These are phyloP conservation scores for Pleurotus platypus DNA, from an alignment of 768 basidiomycete species.

Conservation along the genomic window DNA sequence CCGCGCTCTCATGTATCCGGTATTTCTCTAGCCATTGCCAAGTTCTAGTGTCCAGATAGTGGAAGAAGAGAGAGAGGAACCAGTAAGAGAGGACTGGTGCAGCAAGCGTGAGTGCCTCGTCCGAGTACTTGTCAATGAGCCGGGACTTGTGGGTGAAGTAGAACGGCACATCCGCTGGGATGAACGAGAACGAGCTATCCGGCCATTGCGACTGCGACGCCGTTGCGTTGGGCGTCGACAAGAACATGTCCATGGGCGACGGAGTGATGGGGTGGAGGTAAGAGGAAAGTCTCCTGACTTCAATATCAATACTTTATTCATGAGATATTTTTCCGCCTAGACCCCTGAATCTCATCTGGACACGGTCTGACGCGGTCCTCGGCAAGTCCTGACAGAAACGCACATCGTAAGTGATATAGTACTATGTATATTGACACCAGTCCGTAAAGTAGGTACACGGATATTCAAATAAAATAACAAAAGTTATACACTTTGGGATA, in stretches of 20 bases:
- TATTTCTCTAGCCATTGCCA: constrained; percentile 80
- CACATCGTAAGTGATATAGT: background rate
- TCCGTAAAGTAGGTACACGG: constrained; percentile 5
- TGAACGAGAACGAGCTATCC: constrained; percentile 34
- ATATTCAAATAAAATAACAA: constrained; percentile 7
- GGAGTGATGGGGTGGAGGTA: no score
- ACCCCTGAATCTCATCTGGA: background rate
- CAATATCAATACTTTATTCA: background rate
- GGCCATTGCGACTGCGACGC: constrained; percentile 30
- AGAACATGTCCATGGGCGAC: constrained; percentile 5
- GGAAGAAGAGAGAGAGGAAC: constrained; percentile 76
- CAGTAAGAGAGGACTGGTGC: constrained; percentile 85
- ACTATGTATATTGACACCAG: background rate
- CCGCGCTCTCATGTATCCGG: constrained; percentile 84
- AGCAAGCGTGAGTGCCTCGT: constrained; percentile 66
- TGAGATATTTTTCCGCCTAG: no score
- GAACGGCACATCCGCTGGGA: constrained; percentile 39
- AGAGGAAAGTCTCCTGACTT: no score
- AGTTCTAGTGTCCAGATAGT: constrained; percentile 71
- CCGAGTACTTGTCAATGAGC: constrained; percentile 58
- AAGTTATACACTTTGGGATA: constrained; percentile 7
- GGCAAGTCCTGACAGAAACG: background rate
- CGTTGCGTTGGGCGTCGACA: constrained; percentile 28
- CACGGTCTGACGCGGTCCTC: background rate
- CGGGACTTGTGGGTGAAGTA: constrained; percentile 47